Percentiles rank a stretch among this genome's conserved stretches.
These are phyloP conservation scores for Betula pendula DNA, from an alignment of 306 rosid species.

Conservation along the genomic window DNA sequence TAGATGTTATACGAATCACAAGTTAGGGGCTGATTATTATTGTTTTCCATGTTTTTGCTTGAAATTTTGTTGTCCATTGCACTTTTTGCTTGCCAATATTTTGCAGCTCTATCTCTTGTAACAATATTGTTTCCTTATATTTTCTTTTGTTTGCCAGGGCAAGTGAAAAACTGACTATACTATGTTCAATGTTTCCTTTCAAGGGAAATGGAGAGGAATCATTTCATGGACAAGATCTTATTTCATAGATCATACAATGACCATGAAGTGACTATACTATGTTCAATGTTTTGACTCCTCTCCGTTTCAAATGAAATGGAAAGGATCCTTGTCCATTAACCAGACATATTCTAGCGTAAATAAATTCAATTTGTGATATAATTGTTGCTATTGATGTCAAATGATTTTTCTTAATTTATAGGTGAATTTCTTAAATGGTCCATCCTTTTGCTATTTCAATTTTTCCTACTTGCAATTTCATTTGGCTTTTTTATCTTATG, in stretches of 20 bases:
- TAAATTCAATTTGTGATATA: not conserved
- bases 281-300: too few species aligned
- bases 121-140: not conserved
- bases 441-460: not conserved
- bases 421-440: not conserved
- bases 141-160: too few species aligned
- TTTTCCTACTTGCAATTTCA: not conserved
- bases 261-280: too few species aligned
- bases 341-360: not conserved
- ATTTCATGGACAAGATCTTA: too few species aligned
- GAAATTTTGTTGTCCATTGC: not conserved
- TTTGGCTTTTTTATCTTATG: not conserved
- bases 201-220: too few species aligned
- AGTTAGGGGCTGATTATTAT: too few species aligned
- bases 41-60: not conserved
- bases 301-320: too few species aligned
- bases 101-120: not conserved
- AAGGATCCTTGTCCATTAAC: not conserved
- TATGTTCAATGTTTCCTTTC: too few species aligned
- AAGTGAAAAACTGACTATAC: too few species aligned
- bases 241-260: too few species aligned
- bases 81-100: not conserved
- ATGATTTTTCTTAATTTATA: not conserved
- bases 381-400: too few species aligned
- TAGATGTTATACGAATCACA: too few species aligned